Base-by-base conservation (phyloP, 2,329 filamentous ascomycete genomes). In the Grosmannia clavigera region DNA sequence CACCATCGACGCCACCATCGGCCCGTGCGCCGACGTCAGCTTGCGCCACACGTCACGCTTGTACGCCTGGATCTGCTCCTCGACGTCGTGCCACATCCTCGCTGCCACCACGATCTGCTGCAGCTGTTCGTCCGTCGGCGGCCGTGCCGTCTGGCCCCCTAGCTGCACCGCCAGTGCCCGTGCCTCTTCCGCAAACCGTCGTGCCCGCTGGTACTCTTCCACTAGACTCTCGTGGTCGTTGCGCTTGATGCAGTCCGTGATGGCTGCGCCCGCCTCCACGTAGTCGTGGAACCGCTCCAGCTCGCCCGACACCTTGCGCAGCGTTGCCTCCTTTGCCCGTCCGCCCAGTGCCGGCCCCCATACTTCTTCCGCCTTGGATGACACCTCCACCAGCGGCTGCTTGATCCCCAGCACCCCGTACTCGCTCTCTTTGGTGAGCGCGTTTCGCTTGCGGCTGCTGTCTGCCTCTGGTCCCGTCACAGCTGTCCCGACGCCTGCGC, bases 281-380 rank as follows among this genome's bases (percentile, higher is more conserved):
- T 94, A 84, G 40, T 88, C 86, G 62, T 85, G 87, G 70, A 94
- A 88, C 63, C 84, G 84, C 63, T 94, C 87, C 55, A 99, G 79
- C 16, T 87, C 85, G 10, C 81, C 80, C 27, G 91, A 79, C 10
- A 96, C 83, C 0, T 83, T 80, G 71, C 92, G 95, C 60, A 99
- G 78, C 63, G 86, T 86, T 69, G 92, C 88, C 68, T 97, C 94
- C 69, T 92, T 91, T 67, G 97, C 92, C 33, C 90, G 84, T 3
- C 94, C 94, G 56, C 91, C 90, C 46, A 99, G 74, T 1, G 94
- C 92, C 2, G 94, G 94, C 0, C 94, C 94, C 92, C 95, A 99
- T 10, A 99, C 88, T 68, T 99, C 94, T 71, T 97, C 91, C 0
- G 92, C 94, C 72, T 96, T 96, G 62, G 91, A 88, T 0, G 90